Conservation (phyloP, 1,139 yeast genomes). For the Suhomyces terraborum region DNA sequence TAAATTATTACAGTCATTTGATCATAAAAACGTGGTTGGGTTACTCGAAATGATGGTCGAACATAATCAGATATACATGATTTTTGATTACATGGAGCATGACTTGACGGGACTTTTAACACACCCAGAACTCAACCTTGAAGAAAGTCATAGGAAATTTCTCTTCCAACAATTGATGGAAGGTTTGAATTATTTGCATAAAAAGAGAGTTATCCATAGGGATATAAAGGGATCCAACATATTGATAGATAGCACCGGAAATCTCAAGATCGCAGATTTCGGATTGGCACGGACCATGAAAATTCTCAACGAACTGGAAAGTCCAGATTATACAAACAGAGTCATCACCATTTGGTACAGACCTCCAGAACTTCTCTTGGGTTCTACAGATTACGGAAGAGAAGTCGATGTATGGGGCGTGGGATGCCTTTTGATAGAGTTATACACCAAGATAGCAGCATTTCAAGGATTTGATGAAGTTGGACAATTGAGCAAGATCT, state of each 20-base stretch:
- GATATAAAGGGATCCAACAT: constrained; percentile 95
- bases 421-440: constrained; percentile 85
- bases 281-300: constrained; percentile 88
- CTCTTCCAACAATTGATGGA: constrained; percentile 74
- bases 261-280: constrained; percentile 85
- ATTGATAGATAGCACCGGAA: constrained; percentile 69
- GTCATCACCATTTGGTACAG: constrained; percentile 97
- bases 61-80: constrained; percentile 77
- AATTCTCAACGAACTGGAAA: constrained; percentile 50
- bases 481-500: constrained; percentile 75
- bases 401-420: constrained; percentile 98
- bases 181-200: constrained; percentile 82
- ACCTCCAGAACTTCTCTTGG: constrained; percentile 90
- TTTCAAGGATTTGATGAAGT: constrained; percentile 91
- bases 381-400: constrained; percentile 85
- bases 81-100: constrained; percentile 91
- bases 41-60: constrained; percentile 91
- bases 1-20: constrained; percentile 79
- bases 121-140: constrained; percentile 67
- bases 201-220: constrained; percentile 78
- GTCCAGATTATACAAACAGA: constrained; percentile 84
- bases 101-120: constrained; percentile 86
- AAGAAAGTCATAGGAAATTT: constrained; percentile 72
- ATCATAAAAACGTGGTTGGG: constrained; percentile 80
- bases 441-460: constrained; percentile 71